Conservation (phyloP, 352 stramenopile genomes). For the Plasmopara halstedii region DNA sequence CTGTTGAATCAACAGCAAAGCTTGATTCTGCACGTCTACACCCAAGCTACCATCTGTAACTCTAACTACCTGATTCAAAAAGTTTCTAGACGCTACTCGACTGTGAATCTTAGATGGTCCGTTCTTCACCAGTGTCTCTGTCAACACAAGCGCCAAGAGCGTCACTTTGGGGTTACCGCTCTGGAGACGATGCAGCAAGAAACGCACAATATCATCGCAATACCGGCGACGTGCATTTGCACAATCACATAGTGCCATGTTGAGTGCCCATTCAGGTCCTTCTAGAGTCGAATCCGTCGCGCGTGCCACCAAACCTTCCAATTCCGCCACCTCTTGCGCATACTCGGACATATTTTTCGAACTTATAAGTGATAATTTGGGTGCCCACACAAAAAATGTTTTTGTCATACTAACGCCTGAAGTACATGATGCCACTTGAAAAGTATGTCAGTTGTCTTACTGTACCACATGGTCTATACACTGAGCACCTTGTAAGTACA, state of each 20-base stretch:
- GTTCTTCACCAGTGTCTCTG: constrained; percentile 77
- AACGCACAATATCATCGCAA: constrained; percentile 53
- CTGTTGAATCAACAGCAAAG: constrained; percentile 71
- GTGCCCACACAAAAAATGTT: neutral
- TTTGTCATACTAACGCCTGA: too few species aligned
- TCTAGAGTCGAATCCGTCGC: constrained; percentile 45
- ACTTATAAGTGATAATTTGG: neutral
- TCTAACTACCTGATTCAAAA: constrained; percentile 58
- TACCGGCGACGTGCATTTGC: constrained; percentile 37
- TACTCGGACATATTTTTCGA: constrained; percentile 23
- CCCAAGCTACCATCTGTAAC: constrained; percentile 58
- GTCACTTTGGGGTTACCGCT: constrained; percentile 32
- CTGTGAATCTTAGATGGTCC: constrained; percentile 44
- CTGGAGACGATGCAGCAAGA: constrained; percentile 53
- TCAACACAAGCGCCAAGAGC: constrained; percentile 53
- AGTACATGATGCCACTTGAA: too few species aligned
- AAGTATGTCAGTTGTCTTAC: too few species aligned
- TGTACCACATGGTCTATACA: too few species aligned
- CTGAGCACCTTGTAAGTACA: too few species aligned
- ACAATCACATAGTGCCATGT: constrained; percentile 64
- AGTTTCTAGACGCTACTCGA: constrained; percentile 48
- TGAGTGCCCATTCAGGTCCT: constrained; percentile 62
- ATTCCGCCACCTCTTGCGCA: constrained; percentile 28
- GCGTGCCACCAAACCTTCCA: constrained; percentile 40
- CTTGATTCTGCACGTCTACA: constrained; percentile 70